A percentile compares a stretch with the other conserved stretches of the same genome.
Conservation (phyloP, 2,329 filamentous ascomycete genomes). For the Huntiella decipiens region DNA sequence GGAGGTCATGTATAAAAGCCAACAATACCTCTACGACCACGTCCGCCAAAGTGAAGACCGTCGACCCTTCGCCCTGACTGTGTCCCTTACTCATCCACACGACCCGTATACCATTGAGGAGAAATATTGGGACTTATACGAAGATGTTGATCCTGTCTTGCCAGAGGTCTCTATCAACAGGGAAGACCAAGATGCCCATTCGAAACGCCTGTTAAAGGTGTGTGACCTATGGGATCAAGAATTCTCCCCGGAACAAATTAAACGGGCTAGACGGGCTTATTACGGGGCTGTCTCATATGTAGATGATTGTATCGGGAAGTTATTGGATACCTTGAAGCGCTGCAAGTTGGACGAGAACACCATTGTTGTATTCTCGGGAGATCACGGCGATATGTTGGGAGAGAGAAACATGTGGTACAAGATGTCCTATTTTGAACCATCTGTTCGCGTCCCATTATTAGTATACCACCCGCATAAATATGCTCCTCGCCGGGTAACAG, state of each 20-base stretch:
- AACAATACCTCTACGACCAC: slow-evolving; percentile 79
- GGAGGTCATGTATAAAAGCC: slow-evolving; percentile 83
- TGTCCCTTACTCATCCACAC: slow-evolving; percentile 85
- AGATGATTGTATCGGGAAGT: slow-evolving; percentile 74
- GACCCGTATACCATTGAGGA: slow-evolving; percentile 89
- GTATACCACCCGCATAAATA: slow-evolving; percentile 65
- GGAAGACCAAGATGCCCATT: slow-evolving; percentile 71
- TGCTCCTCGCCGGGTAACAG: slow-evolving; percentile 51
- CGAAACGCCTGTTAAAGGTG: slow-evolving; percentile 67
- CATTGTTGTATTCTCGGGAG: slow-evolving; percentile 79
- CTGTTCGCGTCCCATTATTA: slow-evolving; percentile 72
- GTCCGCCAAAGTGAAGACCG: slow-evolving; percentile 57
- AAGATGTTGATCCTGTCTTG: slow-evolving; percentile 69
- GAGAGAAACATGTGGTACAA: slow-evolving; percentile 91
- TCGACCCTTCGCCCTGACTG: slow-evolving; percentile 70
- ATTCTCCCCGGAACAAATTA: slow-evolving; percentile 71
- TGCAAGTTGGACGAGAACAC: slow-evolving; percentile 70
- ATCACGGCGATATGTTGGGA: slow-evolving; percentile 91
- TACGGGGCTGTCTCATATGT: slow-evolving; percentile 89
- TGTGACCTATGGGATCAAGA: slow-evolving; percentile 73
- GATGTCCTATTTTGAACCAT: slow-evolving; percentile 92
- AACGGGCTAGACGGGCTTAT: slow-evolving; percentile 69
- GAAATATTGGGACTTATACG: slow-evolving; percentile 86
- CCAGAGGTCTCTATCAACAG: slow-evolving; percentile 62
- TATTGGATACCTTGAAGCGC: slow-evolving; percentile 58